Base-by-base conservation (phyloP, 441 rosid species). In the Populus hybrid region DNA sequence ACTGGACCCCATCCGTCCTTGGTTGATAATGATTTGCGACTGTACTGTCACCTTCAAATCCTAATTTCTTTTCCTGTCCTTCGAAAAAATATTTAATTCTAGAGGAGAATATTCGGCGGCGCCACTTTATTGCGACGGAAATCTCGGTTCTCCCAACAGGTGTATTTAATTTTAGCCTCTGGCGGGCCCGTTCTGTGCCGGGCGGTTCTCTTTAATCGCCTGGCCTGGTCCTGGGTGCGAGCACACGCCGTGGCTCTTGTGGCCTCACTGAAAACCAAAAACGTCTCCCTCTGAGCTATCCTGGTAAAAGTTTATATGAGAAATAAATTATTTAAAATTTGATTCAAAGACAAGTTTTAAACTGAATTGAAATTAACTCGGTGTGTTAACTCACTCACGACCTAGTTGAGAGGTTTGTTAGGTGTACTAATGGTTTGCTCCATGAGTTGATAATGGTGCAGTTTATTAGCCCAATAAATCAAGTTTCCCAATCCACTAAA, bases 71-170 rank as follows among this genome's bases (percentile, higher is more conserved):
- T 20, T 18, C 14, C 16, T 11, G 8, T 7, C 64, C 10, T 46
- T 1, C 16, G 18, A 1, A 70, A 1, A 4, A 21, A 38, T 35
- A 8, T 5, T 14, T 35, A 14, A 67, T 30, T 75, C 71, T 20
- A 36, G 67, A 18, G 26, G 73, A 79, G 86, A 87, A 87, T 86
- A 81, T 88, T 84, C 91, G 85, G 86, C 89, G 88, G 91, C 89
- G 86, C 7, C 70, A 70, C 36, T 36, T 70, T 77, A 38, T 32
- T 70, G 75, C 14, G 40, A 78, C 84, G 81, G 88, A 82, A 83
- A 84, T 88, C 84, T 84, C 77, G 78, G 79, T 79, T 67, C 71
- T 83, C 81, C 32, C 57, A 75, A 77, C 24, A 74, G 4, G 10
- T 23, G 14, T 30, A n/a, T 67, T 30, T 40, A 40, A 40, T 1